Evolutionary conservation across 208 protist genomes (phyloP).

Genomic region (Leishmania major): DNA sequence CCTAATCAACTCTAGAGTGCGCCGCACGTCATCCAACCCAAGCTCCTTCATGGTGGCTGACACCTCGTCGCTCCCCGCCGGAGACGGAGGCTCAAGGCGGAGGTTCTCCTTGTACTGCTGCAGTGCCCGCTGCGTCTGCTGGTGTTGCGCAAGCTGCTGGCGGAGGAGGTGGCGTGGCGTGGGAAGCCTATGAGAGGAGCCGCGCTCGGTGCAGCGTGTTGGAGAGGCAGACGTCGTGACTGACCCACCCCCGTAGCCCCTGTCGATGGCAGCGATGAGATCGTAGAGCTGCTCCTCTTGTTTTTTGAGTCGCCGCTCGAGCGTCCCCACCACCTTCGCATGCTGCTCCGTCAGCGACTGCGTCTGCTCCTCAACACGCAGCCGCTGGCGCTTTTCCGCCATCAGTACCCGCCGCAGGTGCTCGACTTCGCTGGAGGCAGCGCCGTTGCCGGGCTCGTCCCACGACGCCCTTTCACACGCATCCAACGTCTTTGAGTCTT

Average conservation of each 20-base stretch:
- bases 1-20: slow-evolving; percentile 39
- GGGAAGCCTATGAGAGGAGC: slow-evolving; percentile 16
- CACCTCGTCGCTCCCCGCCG: slow-evolving; percentile 20
- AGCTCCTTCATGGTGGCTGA: slow-evolving; percentile 30
- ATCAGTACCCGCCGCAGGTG: slow-evolving; percentile 53
- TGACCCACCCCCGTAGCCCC: slow-evolving; percentile 25
- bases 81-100: slow-evolving; percentile 14
- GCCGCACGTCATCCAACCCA: slow-evolving; percentile 29
- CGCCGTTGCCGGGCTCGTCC: not conserved
- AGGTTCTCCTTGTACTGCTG: slow-evolving; percentile 52
- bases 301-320: slow-evolving; percentile 73
- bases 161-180: slow-evolving; percentile 63
- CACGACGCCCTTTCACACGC: slow-evolving; percentile 27
- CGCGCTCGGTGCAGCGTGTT: slow-evolving; percentile 22
- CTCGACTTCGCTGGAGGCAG: slow-evolving; percentile 23
- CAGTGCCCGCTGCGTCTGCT: slow-evolving; percentile 56
- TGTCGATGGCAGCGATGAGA: slow-evolving; percentile 48
- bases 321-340: slow-evolving; percentile 65
- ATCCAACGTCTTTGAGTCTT: slow-evolving; percentile 37
- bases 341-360: slow-evolving; percentile 83
- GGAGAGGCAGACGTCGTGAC: slow-evolving; percentile 1
- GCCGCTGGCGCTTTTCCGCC: slow-evolving; percentile 78
- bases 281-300: slow-evolving; percentile 82
- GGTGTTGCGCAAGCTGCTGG: slow-evolving; percentile 68
- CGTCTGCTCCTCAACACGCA: slow-evolving; percentile 86